Evolutionary conservation across 2,329 filamentous ascomycete species (phyloP).

Genomic region (Fusarium fujikuroi): DNA sequence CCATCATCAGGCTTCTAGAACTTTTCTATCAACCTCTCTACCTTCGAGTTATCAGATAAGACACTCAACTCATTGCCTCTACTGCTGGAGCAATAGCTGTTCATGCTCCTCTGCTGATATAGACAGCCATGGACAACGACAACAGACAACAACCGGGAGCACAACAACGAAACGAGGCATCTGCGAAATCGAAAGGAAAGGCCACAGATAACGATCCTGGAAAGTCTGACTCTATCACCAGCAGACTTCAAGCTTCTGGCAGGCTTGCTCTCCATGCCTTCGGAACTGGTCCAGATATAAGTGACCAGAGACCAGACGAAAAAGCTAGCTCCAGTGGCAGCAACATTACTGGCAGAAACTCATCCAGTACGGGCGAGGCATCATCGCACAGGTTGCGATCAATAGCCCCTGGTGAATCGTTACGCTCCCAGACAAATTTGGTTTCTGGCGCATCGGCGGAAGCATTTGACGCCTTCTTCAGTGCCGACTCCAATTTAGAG

Average conservation of each 20-base stretch:
- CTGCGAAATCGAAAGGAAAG: slow-evolving; percentile 30
- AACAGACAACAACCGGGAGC: background rate
- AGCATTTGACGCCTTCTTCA: slow-evolving; percentile 43
- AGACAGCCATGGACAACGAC: slow-evolving; percentile 27
- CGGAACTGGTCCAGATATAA: slow-evolving; percentile 29
- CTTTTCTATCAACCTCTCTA: background rate
- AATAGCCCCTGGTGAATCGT: slow-evolving; percentile 24
- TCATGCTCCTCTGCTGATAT: background rate
- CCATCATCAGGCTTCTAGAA: background rate
- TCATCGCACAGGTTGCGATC: slow-evolving; percentile 37
- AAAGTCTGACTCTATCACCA: slow-evolving; percentile 25
- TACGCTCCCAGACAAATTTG: slow-evolving; percentile 22
- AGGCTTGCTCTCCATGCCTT: slow-evolving; percentile 44
- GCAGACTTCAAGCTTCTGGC: slow-evolving; percentile 45
- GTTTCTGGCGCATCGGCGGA: slow-evolving; percentile 49
- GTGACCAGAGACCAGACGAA: slow-evolving; percentile 23
- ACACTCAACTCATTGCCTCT: background rate
- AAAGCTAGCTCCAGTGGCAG: slow-evolving; percentile 34
- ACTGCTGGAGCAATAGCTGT: background rate
- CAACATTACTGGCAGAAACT: slow-evolving; percentile 21
- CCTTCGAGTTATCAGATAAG: background rate
- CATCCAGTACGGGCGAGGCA: slow-evolving; percentile 31
- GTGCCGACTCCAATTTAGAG: slow-evolving; percentile 21
- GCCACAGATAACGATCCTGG: slow-evolving; percentile 30
- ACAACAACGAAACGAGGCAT: background rate